phyloP scores from a whole-genome alignment of 2,329 filamentous ascomycete genomes.

The Penicillium sp. region DNA sequence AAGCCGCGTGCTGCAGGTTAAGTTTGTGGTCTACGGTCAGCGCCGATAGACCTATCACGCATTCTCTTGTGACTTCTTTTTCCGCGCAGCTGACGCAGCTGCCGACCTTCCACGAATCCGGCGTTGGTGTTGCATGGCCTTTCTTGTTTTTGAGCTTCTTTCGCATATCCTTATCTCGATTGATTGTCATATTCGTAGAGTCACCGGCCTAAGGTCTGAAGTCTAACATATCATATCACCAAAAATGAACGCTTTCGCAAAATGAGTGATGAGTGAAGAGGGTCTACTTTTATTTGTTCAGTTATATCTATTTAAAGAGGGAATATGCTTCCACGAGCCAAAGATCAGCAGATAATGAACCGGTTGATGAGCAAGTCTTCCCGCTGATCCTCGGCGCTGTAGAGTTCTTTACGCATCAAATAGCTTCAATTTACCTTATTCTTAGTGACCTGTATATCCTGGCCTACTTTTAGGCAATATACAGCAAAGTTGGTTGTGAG shows the following conservation, averaged over 20 bases:
- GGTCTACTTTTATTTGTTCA: not conserved
- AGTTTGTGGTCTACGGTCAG: not conserved
- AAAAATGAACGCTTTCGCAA: not conserved
- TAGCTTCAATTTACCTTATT: not conserved
- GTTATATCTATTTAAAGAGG: not conserved
- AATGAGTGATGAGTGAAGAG: not conserved
- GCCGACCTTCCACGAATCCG: slow-evolving; percentile 8
- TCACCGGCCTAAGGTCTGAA: slow-evolving; percentile 5
- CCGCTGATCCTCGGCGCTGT: slow-evolving; percentile 12
- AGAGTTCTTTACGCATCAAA: not conserved
- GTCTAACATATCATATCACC: slow-evolving; percentile 12
- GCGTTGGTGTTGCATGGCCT: slow-evolving; percentile 15
- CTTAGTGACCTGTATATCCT: not conserved
- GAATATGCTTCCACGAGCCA: not conserved
- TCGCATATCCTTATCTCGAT: slow-evolving; percentile 4
- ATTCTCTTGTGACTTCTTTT: not conserved
- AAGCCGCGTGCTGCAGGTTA: slow-evolving; percentile 67
- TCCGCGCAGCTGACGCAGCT: not conserved
- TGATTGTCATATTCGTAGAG: not conserved
- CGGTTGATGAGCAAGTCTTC: not conserved
- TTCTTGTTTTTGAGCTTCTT: slow-evolving; percentile 3
- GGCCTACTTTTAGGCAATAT: not conserved
- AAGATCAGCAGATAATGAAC: not conserved
- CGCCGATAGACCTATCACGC: not conserved
- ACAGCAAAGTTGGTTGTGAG: not conserved